Evolutionary conservation across 441 rosid species (phyloP).

Genomic region (Corymbia citriodora): DNA sequence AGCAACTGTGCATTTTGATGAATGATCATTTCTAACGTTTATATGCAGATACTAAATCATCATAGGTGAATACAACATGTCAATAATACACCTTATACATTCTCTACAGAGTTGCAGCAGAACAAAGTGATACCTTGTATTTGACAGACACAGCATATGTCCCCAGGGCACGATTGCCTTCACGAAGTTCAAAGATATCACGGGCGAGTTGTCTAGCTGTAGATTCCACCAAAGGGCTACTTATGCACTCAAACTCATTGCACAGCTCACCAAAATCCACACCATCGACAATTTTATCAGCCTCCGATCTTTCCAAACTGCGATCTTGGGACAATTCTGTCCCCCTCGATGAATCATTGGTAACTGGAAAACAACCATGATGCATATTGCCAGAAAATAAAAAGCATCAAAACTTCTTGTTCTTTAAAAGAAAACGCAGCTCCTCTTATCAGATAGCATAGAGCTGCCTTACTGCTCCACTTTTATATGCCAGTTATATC

Average conservation of each 20-base stretch:
- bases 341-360: constrained; percentile 33
- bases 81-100: not conserved
- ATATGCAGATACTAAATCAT: not conserved
- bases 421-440: not conserved
- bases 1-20: not conserved
- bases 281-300: constrained; percentile 60
- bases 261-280: constrained; percentile 85
- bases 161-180: constrained; percentile 70
- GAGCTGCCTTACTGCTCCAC: not conserved
- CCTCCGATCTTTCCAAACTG: constrained; percentile 32
- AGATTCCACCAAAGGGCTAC: constrained; percentile 86
- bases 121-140: constrained; percentile 50
- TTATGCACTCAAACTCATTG: constrained; percentile 82
- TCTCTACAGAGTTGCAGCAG: not conserved
- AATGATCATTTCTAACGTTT: not conserved
- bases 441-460: not conserved
- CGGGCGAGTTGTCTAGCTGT: constrained; percentile 77
- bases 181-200: constrained; percentile 70
- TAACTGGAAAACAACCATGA: constrained; percentile 26
- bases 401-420: not conserved
- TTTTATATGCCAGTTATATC: not conserved
- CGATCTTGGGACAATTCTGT: constrained; percentile 28
- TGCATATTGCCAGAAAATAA: not conserved
- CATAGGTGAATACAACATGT: not conserved
- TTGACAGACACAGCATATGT: constrained; percentile 60